phyloP scores from a whole-genome alignment of 768 basidiomycete genomes.

The Russula sp. region DNA sequence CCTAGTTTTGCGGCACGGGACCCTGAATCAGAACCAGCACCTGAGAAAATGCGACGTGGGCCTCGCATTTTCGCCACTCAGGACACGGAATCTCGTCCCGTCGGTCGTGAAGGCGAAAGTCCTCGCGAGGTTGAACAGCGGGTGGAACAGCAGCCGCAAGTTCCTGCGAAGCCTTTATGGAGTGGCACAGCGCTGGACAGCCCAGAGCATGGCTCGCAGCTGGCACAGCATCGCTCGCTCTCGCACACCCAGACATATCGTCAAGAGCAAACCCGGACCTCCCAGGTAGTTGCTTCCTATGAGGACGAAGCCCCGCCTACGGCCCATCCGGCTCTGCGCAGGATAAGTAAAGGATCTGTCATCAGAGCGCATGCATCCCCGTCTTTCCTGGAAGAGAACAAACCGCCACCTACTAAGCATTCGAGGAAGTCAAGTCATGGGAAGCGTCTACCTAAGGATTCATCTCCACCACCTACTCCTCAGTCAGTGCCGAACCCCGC shows the following conservation, averaged over 20 bases:
- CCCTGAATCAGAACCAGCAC: background rate
- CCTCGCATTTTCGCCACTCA: background rate
- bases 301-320: constrained; percentile 16
- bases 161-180: background rate
- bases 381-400: background rate
- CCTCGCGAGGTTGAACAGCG: constrained; percentile 3
- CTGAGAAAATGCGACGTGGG: constrained; percentile 4
- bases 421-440: constrained; percentile 3
- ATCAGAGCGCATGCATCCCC: background rate
- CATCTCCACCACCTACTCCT: background rate
- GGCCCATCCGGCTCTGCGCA: constrained; percentile 13
- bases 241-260: background rate
- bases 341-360: constrained; percentile 1
- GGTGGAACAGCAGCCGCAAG: background rate
- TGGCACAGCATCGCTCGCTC: background rate
- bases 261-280: constrained; percentile 4
- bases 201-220: background rate
- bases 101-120: background rate
- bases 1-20: background rate
- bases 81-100: background rate
- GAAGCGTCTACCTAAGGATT: background rate
- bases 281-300: background rate
- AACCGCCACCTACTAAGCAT: background rate
- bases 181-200: background rate
- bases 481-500: background rate